These are phyloP conservation scores for Trypanosomatidae sp. DNA, from an alignment of 208 protist genomes.

Conservation along the genomic window DNA sequence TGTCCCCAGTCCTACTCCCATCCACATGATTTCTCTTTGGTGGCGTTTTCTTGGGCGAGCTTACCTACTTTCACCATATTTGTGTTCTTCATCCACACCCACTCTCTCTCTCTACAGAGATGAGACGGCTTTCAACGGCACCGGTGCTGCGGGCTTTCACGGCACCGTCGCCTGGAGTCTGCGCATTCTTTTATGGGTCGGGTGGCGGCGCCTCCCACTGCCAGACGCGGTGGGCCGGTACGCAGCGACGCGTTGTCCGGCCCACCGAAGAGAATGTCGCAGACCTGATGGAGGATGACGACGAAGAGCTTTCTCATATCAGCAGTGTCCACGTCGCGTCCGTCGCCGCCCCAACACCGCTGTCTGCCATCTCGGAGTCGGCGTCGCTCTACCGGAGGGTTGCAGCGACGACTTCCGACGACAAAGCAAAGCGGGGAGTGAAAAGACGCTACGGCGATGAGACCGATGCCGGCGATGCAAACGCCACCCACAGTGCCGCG, in stretches of 20 bases:
- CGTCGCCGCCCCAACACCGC: not conserved
- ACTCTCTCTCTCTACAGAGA: not conserved
- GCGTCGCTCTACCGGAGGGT: slow-evolving; percentile 11
- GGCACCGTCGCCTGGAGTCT: not conserved
- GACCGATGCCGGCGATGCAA: not conserved
- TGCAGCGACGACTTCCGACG: not conserved
- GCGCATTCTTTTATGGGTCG: not conserved
- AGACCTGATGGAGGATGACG: slow-evolving; percentile 27
- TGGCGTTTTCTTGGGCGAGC: not conserved
- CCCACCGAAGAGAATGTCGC: slow-evolving; percentile 24
- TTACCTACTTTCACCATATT: not conserved
- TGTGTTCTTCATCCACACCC: too few relatives aligned
- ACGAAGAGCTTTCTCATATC: not conserved
- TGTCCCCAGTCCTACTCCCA: not conserved
- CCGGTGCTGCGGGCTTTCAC: not conserved
- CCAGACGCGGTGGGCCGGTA: slow-evolving; percentile 13
- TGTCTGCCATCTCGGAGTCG: slow-evolving; percentile 10
- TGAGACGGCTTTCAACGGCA: slow-evolving; percentile 7
- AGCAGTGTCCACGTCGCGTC: not conserved
- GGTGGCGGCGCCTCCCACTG: not conserved
- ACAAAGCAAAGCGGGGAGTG: not conserved
- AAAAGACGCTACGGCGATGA: not conserved
- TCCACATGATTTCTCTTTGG: not conserved
- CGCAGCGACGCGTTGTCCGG: slow-evolving; percentile 20
- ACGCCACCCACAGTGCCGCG: not conserved